Evolutionary conservation across 2,329 filamentous ascomycete species (phyloP), one percentile per base, ranked within the genome.

Genomic region (Fusarium beomiforme): DNA sequence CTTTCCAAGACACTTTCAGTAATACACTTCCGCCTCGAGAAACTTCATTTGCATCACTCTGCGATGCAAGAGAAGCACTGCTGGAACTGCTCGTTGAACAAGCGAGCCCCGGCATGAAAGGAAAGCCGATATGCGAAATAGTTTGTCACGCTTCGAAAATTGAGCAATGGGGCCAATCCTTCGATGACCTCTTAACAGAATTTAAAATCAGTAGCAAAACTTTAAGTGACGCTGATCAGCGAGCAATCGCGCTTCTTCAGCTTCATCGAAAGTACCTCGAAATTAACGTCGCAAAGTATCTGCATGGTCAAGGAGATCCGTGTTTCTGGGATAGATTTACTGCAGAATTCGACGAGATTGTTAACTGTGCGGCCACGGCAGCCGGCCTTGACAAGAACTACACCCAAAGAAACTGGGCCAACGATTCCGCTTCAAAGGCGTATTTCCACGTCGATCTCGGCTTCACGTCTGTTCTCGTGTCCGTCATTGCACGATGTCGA

Each of bases 241-340:
- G 68, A 12, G 65, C 69, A 0, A 51, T 60, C 17, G 68, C 69
- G 0, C 50, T 71, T 2, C n/a, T 71, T 4, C 64, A 71, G 6
- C 44, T 71, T 16, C 63, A 71, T 13, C 42, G 64, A 0, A 71
- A 17, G 21, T 71, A 71, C 9, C 29, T 68, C 0, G 54, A 71
- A 8, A 37, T 71, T 5, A 71, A 71, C 3, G 58, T 69, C 1
- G 41, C 68, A 2, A 69, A 70, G 6, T 71, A 69, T 9, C 3
- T 44, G 1, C 21, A 55, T 1, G 69, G 69, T 1, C 64, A 69
- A 34, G 68, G 68, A 0, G 42, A 71, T 11, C 68, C 68, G 2
- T 71, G 58, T 6, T 71, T 71, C n/a, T 71, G 69, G 68, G 69
- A 71, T 5, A 46, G 31, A 1, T 71, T 68, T 13, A 71, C 54